A percentile compares a stretch with the other conserved stretches of the same genome.
Evolutionary conservation across 2,329 filamentous ascomycete genomes (phyloP).

Genomic region (Trichoderma simmonsii): DNA sequence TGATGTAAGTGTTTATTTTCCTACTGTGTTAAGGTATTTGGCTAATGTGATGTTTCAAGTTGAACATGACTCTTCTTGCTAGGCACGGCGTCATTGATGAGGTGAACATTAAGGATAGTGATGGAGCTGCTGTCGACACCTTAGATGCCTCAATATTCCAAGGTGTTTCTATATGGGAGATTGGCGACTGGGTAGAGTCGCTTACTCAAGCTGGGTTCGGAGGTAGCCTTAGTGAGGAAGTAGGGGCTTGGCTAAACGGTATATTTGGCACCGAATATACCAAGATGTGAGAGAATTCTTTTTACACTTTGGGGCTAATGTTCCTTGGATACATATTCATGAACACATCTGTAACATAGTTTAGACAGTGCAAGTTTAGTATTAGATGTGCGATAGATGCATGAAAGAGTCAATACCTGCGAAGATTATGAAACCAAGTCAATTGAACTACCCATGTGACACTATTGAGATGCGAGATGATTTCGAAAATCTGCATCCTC

Average conservation of each 20-base stretch:
- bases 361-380: no score
- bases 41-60: conserved; percentile 22
- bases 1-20: conserved; percentile 36
- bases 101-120: conserved; percentile 28
- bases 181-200: conserved; percentile 28
- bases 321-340: no score
- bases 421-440: not conserved
- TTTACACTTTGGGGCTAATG: not conserved
- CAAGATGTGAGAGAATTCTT: not conserved
- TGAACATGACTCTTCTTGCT: conserved; percentile 36
- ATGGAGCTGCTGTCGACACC: not conserved
- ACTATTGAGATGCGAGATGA: not conserved
- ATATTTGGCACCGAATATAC: conserved; percentile 31
- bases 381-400: no score
- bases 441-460: not conserved
- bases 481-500: not conserved
- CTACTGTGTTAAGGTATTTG: no score
- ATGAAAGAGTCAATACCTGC: no score
- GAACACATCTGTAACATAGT: no score
- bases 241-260: conserved; percentile 33
- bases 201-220: conserved; percentile 28
- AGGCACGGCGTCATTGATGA: conserved; percentile 37
- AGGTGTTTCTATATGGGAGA: conserved; percentile 20
- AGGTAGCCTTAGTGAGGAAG: conserved; percentile 22
- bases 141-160: conserved; percentile 10